Base-by-base conservation (phyloP, 257 asterid species). In the Ophiorrhiza pumila region DNA sequence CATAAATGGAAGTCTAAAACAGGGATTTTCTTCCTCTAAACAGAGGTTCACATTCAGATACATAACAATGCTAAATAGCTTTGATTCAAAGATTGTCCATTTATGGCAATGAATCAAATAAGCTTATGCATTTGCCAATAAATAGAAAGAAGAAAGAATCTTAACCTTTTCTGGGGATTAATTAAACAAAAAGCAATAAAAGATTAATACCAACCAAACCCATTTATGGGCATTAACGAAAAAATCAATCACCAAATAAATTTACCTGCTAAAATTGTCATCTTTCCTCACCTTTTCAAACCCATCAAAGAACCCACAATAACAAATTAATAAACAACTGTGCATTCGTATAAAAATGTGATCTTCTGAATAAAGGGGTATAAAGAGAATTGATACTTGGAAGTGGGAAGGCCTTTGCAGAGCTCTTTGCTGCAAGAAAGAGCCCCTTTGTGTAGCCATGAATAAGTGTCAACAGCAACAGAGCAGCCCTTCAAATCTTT, bases 371-470 rank as follows among this genome's bases (percentile, higher is more conserved):
- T 25, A 42, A 68, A 50, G 7, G 27, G 73, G 31, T 27, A 45
- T 13, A 23, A 8, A 39, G 71, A 5, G 65, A 18, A 25, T 22
- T 7, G 22, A 29, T 88, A 94, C 99, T 84, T 94, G 87, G 93
- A 79, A 5, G 98, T 90, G 78, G 96, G 90, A 4, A 77, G 84
- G 82, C 95, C 96, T 85, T 91, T 94, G 84, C 99, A 94, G 76
- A 94, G 97, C n/a, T 94, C 93, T 71, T 87, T 86, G 85, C 99
- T 90, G 80, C 97, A 91, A 67, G 95, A 86, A 79, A 94, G 88
- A 12, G 97, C 99, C n/a, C 99, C 99, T 81, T 90, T 94, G 82
- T 94, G 99, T 47, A 94, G 93, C 98, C 99, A 94, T 73, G 99
- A 94, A 83, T 94, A 94, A 1, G 99, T 90, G 50, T 94, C 99